Evolutionary conservation across 345 rosid species (phyloP).

Genomic region (Bruguiera parviflora): DNA sequence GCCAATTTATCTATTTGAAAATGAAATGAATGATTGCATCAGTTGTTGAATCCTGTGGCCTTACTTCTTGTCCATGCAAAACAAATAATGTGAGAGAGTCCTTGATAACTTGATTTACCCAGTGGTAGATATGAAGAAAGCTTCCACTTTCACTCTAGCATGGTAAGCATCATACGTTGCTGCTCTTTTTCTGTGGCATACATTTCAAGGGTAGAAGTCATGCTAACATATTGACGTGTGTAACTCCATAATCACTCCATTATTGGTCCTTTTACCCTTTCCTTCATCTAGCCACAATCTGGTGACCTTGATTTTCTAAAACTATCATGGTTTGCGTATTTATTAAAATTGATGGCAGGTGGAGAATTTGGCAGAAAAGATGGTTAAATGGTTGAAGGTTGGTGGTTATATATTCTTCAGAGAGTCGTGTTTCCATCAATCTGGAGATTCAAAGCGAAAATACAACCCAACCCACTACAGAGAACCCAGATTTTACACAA

Average conservation of each 20-base stretch:
- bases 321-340: constrained; percentile 6
- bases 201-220: too few relatives aligned
- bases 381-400: constrained; percentile 78
- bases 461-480: constrained; percentile 89
- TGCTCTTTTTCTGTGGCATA: too few relatives aligned
- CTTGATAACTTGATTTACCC: too few relatives aligned
- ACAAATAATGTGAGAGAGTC: too few relatives aligned
- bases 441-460: constrained; percentile 80
- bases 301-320: not conserved
- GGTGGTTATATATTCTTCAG: constrained; percentile 87
- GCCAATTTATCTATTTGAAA: too few relatives aligned
- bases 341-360: constrained; percentile 48
- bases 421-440: constrained; percentile 93
- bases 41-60: too few relatives aligned
- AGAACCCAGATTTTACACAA: constrained; percentile 87
- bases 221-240: too few relatives aligned
- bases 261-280: not conserved
- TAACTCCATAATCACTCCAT: not conserved
- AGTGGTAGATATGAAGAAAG: too few relatives aligned
- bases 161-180: too few relatives aligned
- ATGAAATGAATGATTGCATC: too few relatives aligned
- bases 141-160: too few relatives aligned
- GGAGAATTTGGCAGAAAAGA: constrained; percentile 61
- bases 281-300: not conserved
- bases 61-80: too few relatives aligned